A percentile compares a stretch with the other conserved stretches of the same genome.
These are phyloP conservation scores for Rosellinia necatrix DNA, from an alignment of 2,329 filamentous ascomycete genomes.

Conservation along the genomic window DNA sequence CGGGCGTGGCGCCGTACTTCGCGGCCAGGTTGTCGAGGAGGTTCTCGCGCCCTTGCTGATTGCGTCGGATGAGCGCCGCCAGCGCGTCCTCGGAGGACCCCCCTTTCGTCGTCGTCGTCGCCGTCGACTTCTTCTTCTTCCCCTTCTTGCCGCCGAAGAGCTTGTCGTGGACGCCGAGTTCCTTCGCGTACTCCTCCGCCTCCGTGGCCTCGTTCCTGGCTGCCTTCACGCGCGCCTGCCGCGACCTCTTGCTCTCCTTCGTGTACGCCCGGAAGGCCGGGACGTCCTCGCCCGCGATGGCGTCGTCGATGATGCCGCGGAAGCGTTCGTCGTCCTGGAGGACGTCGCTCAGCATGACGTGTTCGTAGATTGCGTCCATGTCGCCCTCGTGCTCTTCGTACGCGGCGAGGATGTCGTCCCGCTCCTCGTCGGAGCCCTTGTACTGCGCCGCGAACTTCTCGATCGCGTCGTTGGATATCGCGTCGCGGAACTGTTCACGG, in stretches of 20 bases:
- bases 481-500: conserved; percentile 77
- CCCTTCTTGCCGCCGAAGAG: conserved; percentile 58
- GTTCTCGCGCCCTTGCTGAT: conserved; percentile 65
- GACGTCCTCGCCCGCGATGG: conserved; percentile 73
- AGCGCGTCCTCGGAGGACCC: conserved; percentile 58
- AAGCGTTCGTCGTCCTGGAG: conserved; percentile 86
- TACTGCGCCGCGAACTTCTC: conserved; percentile 77
- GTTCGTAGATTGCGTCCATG: conserved; percentile 77
- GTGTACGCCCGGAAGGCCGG: conserved; percentile 70
- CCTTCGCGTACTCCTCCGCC: conserved; percentile 75
- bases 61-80: conserved; percentile 74
- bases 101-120: conserved; percentile 49
- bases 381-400: conserved; percentile 76
- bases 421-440: conserved; percentile 85
- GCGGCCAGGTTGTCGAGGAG: conserved; percentile 78
- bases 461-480: conserved; percentile 76
- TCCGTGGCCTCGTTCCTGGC: conserved; percentile 72
- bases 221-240: conserved; percentile 60
- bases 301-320: conserved; percentile 76
- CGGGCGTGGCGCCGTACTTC: conserved; percentile 66
- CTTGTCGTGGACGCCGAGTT: conserved; percentile 75
- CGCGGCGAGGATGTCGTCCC: conserved; percentile 73
- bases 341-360: conserved; percentile 85
- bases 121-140: conserved; percentile 54
- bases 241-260: conserved; percentile 71